phyloP scores from a whole-genome alignment of 345 rosid genomes.

The Murraya paniculata region DNA sequence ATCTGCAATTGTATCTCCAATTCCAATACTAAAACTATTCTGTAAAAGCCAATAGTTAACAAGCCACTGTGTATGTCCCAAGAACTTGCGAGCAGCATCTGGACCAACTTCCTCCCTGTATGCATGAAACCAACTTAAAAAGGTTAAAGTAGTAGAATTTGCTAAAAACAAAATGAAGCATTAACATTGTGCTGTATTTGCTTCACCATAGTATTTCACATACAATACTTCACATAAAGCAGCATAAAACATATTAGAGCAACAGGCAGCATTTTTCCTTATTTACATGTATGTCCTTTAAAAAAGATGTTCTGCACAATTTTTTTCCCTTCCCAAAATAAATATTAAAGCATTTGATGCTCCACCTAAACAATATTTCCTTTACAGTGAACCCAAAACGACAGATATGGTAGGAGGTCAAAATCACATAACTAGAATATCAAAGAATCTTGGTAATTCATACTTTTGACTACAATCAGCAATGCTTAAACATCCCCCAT shows the following conservation, averaged over 20 bases:
- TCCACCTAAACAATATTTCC: not conserved
- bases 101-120: constrained; percentile 98
- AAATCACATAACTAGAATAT: not conserved
- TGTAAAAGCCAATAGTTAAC: constrained; percentile 98
- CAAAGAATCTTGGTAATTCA: not conserved
- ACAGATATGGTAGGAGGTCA: not conserved
- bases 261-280: not conserved
- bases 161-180: not conserved
- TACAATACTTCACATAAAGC: not conserved
- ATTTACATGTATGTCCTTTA: not conserved
- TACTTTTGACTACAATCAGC: not conserved
- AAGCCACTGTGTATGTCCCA: constrained; percentile 99
- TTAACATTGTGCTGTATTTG: not conserved
- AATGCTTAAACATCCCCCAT: not conserved
- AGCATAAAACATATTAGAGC: not conserved
- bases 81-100: constrained; percentile 97
- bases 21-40: constrained; percentile 91
- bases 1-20: constrained; percentile 98
- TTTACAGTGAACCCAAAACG: not conserved
- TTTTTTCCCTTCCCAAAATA: not conserved
- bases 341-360: not conserved
- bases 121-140: constrained; percentile 4
- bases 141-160: not conserved
- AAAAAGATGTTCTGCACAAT: not conserved
- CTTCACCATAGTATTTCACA: not conserved